Evolutionary conservation across 2,329 filamentous ascomycete genomes (phyloP), one percentile per base, ranked within the genome.

Genomic region (Chalaropsis thielavioides): DNA sequence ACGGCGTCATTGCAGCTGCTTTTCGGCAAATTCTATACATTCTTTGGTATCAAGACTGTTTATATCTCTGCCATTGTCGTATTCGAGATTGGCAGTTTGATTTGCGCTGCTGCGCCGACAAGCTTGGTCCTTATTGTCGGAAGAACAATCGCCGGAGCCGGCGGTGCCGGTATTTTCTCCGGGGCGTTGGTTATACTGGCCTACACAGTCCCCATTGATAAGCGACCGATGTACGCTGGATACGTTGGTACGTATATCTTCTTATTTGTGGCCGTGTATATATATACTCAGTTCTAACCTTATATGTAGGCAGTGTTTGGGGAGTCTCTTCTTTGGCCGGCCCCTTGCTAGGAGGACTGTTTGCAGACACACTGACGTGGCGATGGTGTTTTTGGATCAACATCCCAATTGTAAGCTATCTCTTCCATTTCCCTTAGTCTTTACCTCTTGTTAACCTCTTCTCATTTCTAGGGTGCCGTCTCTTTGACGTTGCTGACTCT

Each of bases 101-200:
- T 79, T 35, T 79, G 77, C 56, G 74, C 72, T 31, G 68, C 71
- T 10, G 71, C 74, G 0, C 73, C 71, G 2, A 69, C 71, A 64
- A 73, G 72, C 40, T 66, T 71, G 10, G 69, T 71, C 4, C 72
- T 76, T 62, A 75, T 76, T 62, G 65, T 73, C 35, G 74, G 74
- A 40, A 70, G 74, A 4, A 73, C 73, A 17, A 69, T 76, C 17
- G 71, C 74, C 0, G 74, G 74, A 4, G 68, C 75, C 27, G 79
- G 78, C 40, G 72, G 78, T 15, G 74, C 80, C 11, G 76, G 76
- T 24, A 76, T 76, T 63, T 79, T 80, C 69, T 77, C 76, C 19
- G 79, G 79, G 0, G 73, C 73, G 0, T 68, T 75, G 40, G 73
- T 73, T 24, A 75, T 81, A 66, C 75, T 80, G 41, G 72, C 73